A percentile compares a stretch with the other conserved stretches of the same genome.
phyloP scores from a whole-genome alignment of 306 rosid species.

The Vigna trinervia region DNA sequence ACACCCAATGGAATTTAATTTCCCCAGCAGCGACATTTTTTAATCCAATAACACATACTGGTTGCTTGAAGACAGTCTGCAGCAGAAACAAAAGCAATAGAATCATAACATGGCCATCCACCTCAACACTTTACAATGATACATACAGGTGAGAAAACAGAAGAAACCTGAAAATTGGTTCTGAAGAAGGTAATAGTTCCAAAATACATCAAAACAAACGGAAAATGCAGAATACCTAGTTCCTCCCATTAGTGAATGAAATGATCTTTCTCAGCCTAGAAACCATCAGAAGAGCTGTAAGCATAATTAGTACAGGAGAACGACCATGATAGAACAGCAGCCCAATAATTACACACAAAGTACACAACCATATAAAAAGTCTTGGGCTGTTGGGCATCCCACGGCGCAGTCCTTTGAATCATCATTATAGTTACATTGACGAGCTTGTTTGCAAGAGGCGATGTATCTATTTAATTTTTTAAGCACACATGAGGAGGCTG shows the following conservation, averaged over 20 bases:
- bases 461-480: conserved; percentile 23
- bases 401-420: conserved; percentile 37
- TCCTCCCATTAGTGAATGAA: conserved; percentile 44
- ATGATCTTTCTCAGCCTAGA: conserved; percentile 54
- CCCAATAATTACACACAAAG: conserved; percentile 20
- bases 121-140: conserved; percentile 30
- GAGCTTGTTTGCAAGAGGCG: conserved; percentile 14
- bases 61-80: conserved; percentile 42
- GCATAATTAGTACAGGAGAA: conserved; percentile 40
- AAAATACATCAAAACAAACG: conserved; percentile 42
- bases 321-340: conserved; percentile 21
- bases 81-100: conserved; percentile 44
- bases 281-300: conserved; percentile 52
- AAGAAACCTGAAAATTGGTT: conserved; percentile 38
- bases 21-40: conserved; percentile 34
- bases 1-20: conserved; percentile 26
- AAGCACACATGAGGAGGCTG: conserved; percentile 10
- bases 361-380: conserved; percentile 12
- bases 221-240: conserved; percentile 40
- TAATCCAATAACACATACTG: conserved; percentile 38
- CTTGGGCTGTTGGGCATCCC: conserved; percentile 29
- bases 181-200: conserved; percentile 21
- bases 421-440: conserved; percentile 30
- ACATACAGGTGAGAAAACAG: conserved; percentile 22
- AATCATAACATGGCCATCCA: conserved; percentile 33